Percentiles rank a stretch among this genome's conserved stretches.
Conservation (phyloP, 2,329 filamentous ascomycete genomes). For the Stagonosporopsis cucurbitacearum region DNA sequence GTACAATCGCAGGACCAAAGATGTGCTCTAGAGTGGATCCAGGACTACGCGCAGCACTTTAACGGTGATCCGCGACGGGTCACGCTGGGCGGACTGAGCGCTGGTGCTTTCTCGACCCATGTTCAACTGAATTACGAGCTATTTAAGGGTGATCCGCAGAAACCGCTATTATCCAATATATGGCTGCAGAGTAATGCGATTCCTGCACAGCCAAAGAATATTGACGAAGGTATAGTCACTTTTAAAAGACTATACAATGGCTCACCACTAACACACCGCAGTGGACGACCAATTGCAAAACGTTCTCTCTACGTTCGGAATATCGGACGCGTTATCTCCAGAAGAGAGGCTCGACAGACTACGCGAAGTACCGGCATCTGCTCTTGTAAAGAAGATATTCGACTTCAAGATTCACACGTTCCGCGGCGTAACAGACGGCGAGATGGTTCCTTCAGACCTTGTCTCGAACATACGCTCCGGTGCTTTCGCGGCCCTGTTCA, state of each 20-base stretch:
- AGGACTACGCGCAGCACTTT: background rate
- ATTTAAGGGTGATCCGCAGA: background rate
- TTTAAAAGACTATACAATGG: background rate
- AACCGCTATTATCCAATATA: slow-evolving; percentile 3
- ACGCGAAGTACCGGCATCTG: slow-evolving; percentile 2
- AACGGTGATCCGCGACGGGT: slow-evolving; percentile 4
- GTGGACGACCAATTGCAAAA: slow-evolving; percentile 9
- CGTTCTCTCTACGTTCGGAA: slow-evolving; percentile 2
- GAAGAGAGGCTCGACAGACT: slow-evolving; percentile 2
- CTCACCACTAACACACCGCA: background rate
- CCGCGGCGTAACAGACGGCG: slow-evolving; percentile 11
- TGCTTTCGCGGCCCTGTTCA: slow-evolving; percentile 11
- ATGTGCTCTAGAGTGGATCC: slow-evolving; percentile 12
- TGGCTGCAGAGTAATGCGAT: slow-evolving; percentile 16
- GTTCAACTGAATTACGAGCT: slow-evolving; percentile 16
- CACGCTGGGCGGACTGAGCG: slow-evolving; percentile 5
- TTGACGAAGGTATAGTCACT: slow-evolving; percentile 1
- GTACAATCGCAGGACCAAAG: background rate
- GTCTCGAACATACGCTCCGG: slow-evolving; percentile 7
- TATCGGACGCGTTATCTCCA: background rate
- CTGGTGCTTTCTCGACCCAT: slow-evolving; percentile 13
- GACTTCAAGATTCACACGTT: slow-evolving; percentile 11
- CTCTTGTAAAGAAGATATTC: slow-evolving; percentile 5
- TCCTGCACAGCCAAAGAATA: slow-evolving; percentile 13
- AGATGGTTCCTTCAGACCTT: slow-evolving; percentile 3